Percentiles rank a stretch among this genome's conserved stretches.
These are phyloP conservation scores for Annona cherimola DNA, from an alignment of 164 flowering plant genomes.

Conservation along the genomic window DNA sequence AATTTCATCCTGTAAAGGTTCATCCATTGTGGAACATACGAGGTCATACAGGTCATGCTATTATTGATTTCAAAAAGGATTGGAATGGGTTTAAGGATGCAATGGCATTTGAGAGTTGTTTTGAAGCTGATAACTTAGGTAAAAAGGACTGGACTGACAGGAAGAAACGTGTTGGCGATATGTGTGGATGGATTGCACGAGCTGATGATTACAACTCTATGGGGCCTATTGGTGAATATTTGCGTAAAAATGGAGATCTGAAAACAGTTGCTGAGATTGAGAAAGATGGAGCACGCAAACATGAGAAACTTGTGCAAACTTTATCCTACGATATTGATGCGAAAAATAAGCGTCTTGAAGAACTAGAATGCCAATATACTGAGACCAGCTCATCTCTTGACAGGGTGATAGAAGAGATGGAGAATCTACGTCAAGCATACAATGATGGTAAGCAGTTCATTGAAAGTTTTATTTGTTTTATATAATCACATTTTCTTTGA, in stretches of 20 bases:
- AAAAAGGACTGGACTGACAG: slow-evolving; percentile 54
- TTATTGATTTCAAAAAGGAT: slow-evolving; percentile 15
- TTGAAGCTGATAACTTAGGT: slow-evolving; percentile 29
- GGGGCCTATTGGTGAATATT: slow-evolving; percentile 61
- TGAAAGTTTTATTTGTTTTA: background rate
- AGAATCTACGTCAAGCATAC: slow-evolving; percentile 51
- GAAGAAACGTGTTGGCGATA: slow-evolving; percentile 27
- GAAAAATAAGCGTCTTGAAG: slow-evolving; percentile 47
- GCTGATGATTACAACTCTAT: slow-evolving; percentile 58
- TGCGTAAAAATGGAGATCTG: slow-evolving; percentile 64
- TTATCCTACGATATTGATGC: slow-evolving; percentile 58
- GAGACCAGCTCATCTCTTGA: slow-evolving; percentile 41
- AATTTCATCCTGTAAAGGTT: slow-evolving; percentile 14
- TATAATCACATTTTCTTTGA: background rate
- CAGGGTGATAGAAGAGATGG: slow-evolving; percentile 46
- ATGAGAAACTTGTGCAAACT: slow-evolving; percentile 50
- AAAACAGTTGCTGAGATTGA: slow-evolving; percentile 61
- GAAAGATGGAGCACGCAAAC: slow-evolving; percentile 70
- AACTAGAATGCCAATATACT: slow-evolving; percentile 40
- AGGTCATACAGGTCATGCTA: slow-evolving; percentile 16
- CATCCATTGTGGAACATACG: slow-evolving; percentile 12
- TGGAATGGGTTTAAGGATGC: slow-evolving; percentile 14
- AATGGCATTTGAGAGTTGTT: slow-evolving; percentile 6
- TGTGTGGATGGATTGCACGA: slow-evolving; percentile 94
- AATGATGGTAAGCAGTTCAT: slow-evolving; percentile 50